phyloP scores from a whole-genome alignment of 2,329 filamentous ascomycete genomes.

The Arachnomyces sp. region DNA sequence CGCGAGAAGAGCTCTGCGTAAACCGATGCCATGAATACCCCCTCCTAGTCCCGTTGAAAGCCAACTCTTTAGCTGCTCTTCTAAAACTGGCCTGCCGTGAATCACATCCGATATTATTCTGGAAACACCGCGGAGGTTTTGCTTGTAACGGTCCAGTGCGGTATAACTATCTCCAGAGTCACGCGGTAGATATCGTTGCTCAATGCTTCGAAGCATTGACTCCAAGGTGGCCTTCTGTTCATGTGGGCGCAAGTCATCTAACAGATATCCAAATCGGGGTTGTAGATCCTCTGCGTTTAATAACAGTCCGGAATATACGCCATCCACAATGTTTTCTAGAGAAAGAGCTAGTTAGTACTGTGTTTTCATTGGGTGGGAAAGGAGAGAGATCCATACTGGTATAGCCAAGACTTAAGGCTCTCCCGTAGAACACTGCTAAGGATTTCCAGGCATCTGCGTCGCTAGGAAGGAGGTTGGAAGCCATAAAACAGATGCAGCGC shows the following conservation, averaged over 20 bases:
- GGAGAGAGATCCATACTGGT: slow-evolving; percentile 44
- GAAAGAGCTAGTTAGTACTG: slow-evolving; percentile 10
- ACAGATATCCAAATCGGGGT: slow-evolving; percentile 29
- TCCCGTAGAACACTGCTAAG: slow-evolving; percentile 43
- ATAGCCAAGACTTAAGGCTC: slow-evolving; percentile 65
- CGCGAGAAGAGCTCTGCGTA: slow-evolving; percentile 60
- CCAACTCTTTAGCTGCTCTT: slow-evolving; percentile 55
- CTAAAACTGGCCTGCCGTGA: slow-evolving; percentile 41
- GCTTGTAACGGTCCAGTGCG: no score
- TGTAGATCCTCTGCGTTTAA: slow-evolving; percentile 22
- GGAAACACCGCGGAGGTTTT: slow-evolving; percentile 51
- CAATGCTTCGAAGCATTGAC: slow-evolving; percentile 38
- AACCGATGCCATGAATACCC: slow-evolving; percentile 56
- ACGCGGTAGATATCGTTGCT: slow-evolving; percentile 30
- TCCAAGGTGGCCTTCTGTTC: slow-evolving; percentile 43
- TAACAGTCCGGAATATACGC: slow-evolving; percentile 33
- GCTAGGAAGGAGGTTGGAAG: slow-evolving; percentile 33
- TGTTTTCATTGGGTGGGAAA: neutral
- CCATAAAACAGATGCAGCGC: slow-evolving; percentile 48
- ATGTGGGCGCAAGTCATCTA: slow-evolving; percentile 38
- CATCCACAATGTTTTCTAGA: slow-evolving; percentile 33
- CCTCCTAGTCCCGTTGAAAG: slow-evolving; percentile 57
- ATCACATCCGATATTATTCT: slow-evolving; percentile 49
- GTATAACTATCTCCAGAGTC: slow-evolving; percentile 9
- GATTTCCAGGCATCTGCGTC: slow-evolving; percentile 25